phyloP scores from a whole-genome alignment of 768 basidiomycete genomes.

The Tylopilus felleus region DNA sequence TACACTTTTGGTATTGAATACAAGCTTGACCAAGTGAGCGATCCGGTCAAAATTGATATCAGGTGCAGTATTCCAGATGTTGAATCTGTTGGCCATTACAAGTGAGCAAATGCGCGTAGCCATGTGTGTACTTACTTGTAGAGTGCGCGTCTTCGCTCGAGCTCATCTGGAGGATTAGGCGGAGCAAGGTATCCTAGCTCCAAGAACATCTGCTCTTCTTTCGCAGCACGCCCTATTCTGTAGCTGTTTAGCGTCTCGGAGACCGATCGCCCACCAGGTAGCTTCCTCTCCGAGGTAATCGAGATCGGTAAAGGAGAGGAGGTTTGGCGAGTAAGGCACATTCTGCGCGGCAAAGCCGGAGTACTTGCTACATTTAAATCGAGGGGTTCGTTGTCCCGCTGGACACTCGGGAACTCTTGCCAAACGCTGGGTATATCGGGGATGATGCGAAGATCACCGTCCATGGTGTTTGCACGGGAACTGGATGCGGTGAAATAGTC shows the following conservation, averaged over 20 bases:
- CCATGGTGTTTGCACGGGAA: conserved; percentile 23
- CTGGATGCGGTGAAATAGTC: conserved; percentile 31
- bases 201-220: conserved; percentile 64
- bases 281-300: conserved; percentile 28
- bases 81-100: conserved; percentile 56
- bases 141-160: conserved; percentile 76
- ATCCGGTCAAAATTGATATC: conserved; percentile 94
- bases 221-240: conserved; percentile 49
- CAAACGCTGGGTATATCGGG: conserved; percentile 22
- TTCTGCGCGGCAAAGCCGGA: conserved; percentile 48
- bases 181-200: conserved; percentile 71
- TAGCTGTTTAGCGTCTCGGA: conserved; percentile 32
- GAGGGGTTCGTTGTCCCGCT: conserved; percentile 27
- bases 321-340: conserved; percentile 57
- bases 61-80: conserved; percentile 81
- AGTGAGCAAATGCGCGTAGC: not conserved
- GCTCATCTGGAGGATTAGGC: conserved; percentile 82
- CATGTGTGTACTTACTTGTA: conserved; percentile 60
- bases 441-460: conserved; percentile 9
- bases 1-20: conserved; percentile 87
- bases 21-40: conserved; percentile 87
- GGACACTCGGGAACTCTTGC: conserved; percentile 26
- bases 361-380: conserved; percentile 37
- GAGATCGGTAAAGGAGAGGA: conserved; percentile 60
- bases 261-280: conserved; percentile 33